phyloP scores from a whole-genome alignment of 495 filamentous ascomycete species.

The Talaromyces wortmannii region DNA sequence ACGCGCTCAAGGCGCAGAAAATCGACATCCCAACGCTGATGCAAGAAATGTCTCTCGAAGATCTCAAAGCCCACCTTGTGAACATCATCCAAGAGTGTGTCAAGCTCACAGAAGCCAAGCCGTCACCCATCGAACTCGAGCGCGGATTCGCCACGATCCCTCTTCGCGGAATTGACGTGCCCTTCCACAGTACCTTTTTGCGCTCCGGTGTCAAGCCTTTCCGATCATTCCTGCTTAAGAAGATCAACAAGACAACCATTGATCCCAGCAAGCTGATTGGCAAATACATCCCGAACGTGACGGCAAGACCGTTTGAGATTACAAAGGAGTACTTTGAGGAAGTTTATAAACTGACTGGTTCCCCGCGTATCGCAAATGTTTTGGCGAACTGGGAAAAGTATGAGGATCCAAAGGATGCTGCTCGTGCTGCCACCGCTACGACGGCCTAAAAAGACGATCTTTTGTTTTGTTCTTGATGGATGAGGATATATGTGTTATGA shows the following conservation, averaged over 20 bases:
- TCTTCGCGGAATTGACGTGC: slow-evolving; percentile 93
- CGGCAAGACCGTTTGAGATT: slow-evolving; percentile 87
- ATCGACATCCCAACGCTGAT: slow-evolving; percentile 92
- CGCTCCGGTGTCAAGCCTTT: slow-evolving; percentile 97
- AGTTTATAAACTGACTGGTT: slow-evolving; percentile 89
- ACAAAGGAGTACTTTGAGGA: slow-evolving; percentile 99
- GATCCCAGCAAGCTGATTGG: slow-evolving; percentile 93
- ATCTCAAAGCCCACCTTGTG: slow-evolving; percentile 76
- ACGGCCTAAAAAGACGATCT: not conserved
- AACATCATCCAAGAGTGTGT: slow-evolving; percentile 81
- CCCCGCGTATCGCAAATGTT: slow-evolving; percentile 82
- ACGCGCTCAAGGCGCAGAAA: slow-evolving; percentile 91
- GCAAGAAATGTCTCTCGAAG: slow-evolving; percentile 72
- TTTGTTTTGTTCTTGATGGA: slow-evolving; percentile 15
- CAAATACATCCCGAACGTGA: slow-evolving; percentile 99
- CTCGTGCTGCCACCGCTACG: not conserved
- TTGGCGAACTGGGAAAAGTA: slow-evolving; percentile 78
- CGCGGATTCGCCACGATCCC: slow-evolving; percentile 97
- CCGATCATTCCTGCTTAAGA: slow-evolving; percentile 94
- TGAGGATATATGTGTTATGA: slow-evolving; percentile 19
- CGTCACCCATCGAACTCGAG: slow-evolving; percentile 77
- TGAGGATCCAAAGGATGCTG: slow-evolving; percentile 38
- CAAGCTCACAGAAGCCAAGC: slow-evolving; percentile 79
- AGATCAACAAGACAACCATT: slow-evolving; percentile 97
- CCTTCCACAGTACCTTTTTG: slow-evolving; percentile 98